A percentile compares a stretch with the other conserved stretches of the same genome.
phyloP scores from a whole-genome alignment of 2,329 filamentous ascomycete species.

The Seiridium cupressi region DNA sequence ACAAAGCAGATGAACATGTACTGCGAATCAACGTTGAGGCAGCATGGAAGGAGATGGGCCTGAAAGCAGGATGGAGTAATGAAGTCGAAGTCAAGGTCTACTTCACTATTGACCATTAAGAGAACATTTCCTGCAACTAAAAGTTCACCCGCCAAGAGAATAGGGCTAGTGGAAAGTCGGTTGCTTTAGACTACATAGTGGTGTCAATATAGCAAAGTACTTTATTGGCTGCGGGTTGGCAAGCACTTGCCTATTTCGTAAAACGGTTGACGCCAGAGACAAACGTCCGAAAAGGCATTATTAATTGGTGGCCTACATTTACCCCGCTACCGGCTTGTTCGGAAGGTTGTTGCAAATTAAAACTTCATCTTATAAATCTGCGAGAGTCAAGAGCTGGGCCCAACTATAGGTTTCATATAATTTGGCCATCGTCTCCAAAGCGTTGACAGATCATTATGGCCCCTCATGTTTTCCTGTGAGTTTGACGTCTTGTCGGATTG shows the following conservation, averaged over 20 bases:
- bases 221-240: too few species aligned
- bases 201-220: too few species aligned
- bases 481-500: background rate
- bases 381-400: too few species aligned
- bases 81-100: constrained; percentile 70
- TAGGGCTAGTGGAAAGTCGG: too few species aligned
- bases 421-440: background rate
- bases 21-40: constrained; percentile 73
- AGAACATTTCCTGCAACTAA: too few species aligned
- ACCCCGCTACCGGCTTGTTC: background rate
- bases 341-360: background rate
- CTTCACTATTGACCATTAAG: constrained; percentile 35
- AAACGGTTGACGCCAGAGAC: background rate
- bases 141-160: too few species aligned
- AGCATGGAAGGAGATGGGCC: constrained; percentile 74
- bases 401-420: background rate
- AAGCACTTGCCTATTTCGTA: background rate
- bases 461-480: constrained; percentile 41
- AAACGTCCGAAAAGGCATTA: too few species aligned
- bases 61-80: constrained; percentile 75
- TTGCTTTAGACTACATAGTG: too few species aligned
- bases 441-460: constrained; percentile 26
- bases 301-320: background rate
- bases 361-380: too few species aligned
- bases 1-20: constrained; percentile 51